Evolutionary conservation across 2,329 filamentous ascomycete species (phyloP), one percentile per base, ranked within the genome.

Genomic region (Fusarium brevicatenulatum): DNA sequence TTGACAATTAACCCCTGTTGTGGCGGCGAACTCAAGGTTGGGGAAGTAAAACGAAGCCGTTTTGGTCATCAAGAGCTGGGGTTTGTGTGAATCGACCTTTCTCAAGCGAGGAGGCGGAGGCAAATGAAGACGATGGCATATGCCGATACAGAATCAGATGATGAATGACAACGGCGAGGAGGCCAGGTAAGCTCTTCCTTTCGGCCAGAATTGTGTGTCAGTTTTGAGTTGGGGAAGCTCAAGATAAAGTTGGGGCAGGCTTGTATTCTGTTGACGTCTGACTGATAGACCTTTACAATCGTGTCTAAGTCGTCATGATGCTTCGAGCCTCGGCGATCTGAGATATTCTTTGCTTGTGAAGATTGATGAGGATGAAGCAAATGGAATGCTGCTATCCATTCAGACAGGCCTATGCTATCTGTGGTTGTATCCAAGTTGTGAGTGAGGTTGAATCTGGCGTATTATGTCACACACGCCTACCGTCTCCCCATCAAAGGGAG

Each of bases 311-410:
- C 23, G 50, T 52, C 32, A 58, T 64, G 32, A 46, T 21, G 46
- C 39, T 39, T 34, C 40, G 43, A 63, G 39, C 63, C 68, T 73
- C 60, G 71, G 71, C 21, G 60, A 54, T 61, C 59, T 36, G 28
- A 42, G 23, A 39, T 43, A n/a, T 43, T 43, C 46, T 70, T 68
- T 66, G 57, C 71, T 74, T 74, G 71, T 74, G 71, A 74, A 74
- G 46, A 74, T 74, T 72, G 68, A 54, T 74, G 71, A 73, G 67
- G 49, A 36, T 34, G 60, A 73, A 39, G 28, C 49, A 36, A 44
- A 54, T 54, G 50, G 34, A 54, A 43, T 47, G 49, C 21, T 13
- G 9, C 32, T 46, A 30, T 34, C 34, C 64, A 36, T 58, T 50
- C 23, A 12, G 18, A 19, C 21, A 34, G 19, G 44, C 47, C 19